phyloP scores from a whole-genome alignment of 225 moss, liverwort and hornwort genomes.

The Pseudisothecium myosuroides region DNA sequence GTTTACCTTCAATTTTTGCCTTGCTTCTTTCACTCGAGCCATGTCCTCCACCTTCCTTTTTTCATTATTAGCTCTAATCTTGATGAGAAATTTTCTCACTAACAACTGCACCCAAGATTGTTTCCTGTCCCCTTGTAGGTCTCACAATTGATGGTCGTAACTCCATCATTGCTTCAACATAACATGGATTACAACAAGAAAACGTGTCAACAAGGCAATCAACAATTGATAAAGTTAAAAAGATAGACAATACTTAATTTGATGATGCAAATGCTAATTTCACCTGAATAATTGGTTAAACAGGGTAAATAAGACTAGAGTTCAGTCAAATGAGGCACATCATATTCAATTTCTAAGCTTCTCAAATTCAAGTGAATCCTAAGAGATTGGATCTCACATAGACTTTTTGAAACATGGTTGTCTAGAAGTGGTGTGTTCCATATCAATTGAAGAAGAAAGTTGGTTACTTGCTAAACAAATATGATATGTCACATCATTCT shows the following conservation, averaged over 20 bases:
- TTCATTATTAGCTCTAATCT: background rate
- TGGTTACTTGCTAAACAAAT: fast-evolving
- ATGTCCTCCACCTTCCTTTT: background rate
- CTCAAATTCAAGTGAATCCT: background rate
- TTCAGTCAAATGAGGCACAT: background rate
- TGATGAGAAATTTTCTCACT: background rate
- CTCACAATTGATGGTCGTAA: background rate
- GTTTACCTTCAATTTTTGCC: background rate
- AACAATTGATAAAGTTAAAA: background rate
- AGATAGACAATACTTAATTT: fast-evolving
- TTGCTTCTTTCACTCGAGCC: background rate
- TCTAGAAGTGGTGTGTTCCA: fast-evolving
- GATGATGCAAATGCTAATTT: background rate
- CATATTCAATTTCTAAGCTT: fast-evolving
- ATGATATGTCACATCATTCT: background rate
- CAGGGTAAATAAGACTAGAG: fast-evolving
- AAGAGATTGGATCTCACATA: fast-evolving
- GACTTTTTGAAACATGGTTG: no score
- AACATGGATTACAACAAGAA: background rate
- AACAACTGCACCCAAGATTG: background rate
- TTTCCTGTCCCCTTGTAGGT: fast-evolving
- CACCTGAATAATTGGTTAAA: fast-evolving
- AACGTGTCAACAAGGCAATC: fast-evolving
- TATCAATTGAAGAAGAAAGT: background rate
- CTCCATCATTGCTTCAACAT: background rate